A percentile compares a stretch with the other conserved stretches of the same genome.
phyloP scores from a whole-genome alignment of 495 filamentous ascomycete species.

The Xeromyces bisporus region DNA sequence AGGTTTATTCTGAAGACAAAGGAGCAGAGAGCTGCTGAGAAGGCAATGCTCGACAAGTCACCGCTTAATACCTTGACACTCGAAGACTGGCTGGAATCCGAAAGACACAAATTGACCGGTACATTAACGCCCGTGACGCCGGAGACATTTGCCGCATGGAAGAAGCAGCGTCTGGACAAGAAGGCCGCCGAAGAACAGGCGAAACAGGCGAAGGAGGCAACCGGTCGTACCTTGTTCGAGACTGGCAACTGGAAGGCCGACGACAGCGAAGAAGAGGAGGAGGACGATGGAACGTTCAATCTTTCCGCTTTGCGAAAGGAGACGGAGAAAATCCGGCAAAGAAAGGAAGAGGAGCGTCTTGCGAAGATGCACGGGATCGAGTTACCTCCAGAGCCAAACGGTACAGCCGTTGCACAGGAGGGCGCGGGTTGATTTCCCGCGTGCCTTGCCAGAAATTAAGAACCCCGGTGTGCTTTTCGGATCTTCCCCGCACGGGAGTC shows the following conservation, averaged over 20 bases:
- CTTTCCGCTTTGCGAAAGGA: slow-evolving; percentile 56
- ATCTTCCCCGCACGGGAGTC: slow-evolving; percentile 11
- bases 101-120: slow-evolving; percentile 84
- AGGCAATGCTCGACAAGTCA: slow-evolving; percentile 93
- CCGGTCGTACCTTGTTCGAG: slow-evolving; percentile 87
- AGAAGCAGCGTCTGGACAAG: slow-evolving; percentile 84
- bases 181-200: slow-evolving; percentile 87
- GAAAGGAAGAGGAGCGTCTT: slow-evolving; percentile 30
- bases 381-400: slow-evolving; percentile 8
- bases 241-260: slow-evolving; percentile 76
- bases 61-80: slow-evolving; percentile 86
- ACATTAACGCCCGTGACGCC: slow-evolving; percentile 81
- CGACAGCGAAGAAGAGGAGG: slow-evolving; percentile 44
- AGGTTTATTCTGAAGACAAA: slow-evolving; percentile 95
- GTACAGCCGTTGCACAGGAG: slow-evolving; percentile 12
- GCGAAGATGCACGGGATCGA: slow-evolving; percentile 16
- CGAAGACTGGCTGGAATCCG: slow-evolving; percentile 91
- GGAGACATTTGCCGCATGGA: slow-evolving; percentile 89
- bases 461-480: slow-evolving; percentile 18
- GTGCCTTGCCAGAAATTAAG: slow-evolving; percentile 7
- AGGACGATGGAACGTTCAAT: slow-evolving; percentile 48
- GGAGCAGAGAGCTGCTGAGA: slow-evolving; percentile 90
- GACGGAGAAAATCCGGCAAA: slow-evolving; percentile 41
- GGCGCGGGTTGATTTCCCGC: slow-evolving; percentile 15
- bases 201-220: slow-evolving; percentile 78